phyloP scores from a whole-genome alignment of 2,329 filamentous ascomycete species.

The Aspergillus nomiae region DNA sequence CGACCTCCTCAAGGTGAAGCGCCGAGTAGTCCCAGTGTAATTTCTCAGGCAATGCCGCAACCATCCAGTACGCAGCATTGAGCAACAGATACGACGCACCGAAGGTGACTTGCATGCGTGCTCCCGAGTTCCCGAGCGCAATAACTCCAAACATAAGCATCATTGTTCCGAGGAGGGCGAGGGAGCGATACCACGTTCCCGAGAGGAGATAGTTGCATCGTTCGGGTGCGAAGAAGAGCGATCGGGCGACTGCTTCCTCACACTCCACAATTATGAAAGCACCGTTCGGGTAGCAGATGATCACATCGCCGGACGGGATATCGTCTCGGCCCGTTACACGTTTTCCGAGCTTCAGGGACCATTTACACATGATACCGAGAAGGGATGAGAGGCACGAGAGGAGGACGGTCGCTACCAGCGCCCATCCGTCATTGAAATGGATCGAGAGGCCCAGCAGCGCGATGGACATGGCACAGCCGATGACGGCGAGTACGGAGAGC shows the following conservation, averaged over 20 bases:
- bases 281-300: conserved; percentile 62
- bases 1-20: not conserved
- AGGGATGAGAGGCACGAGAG: conserved; percentile 5
- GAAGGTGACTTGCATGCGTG: conserved; percentile 60
- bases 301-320: conserved; percentile 59
- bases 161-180: conserved; percentile 61
- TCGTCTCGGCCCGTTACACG: conserved; percentile 48
- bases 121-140: conserved; percentile 65
- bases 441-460: conserved; percentile 6
- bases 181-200: conserved; percentile 48
- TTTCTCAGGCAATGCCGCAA: conserved; percentile 52
- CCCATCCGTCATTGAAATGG: conserved; percentile 9
- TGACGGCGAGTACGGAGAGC: conserved; percentile 1
- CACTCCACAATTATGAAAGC: conserved; percentile 61
- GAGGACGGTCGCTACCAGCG: conserved; percentile 4
- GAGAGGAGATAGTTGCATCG: conserved; percentile 59
- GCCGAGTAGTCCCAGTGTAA: conserved; percentile 57
- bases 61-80: conserved; percentile 61
- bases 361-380: conserved; percentile 30
- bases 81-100: conserved; percentile 59
- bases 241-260: conserved; percentile 61
- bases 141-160: conserved; percentile 63
- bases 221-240: conserved; percentile 63
- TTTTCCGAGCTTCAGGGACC: conserved; percentile 58
- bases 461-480: conserved; percentile 7